These are phyloP conservation scores for Aspergillus caelatus DNA, from an alignment of 2,329 filamentous ascomycete genomes.

Conservation along the genomic window DNA sequence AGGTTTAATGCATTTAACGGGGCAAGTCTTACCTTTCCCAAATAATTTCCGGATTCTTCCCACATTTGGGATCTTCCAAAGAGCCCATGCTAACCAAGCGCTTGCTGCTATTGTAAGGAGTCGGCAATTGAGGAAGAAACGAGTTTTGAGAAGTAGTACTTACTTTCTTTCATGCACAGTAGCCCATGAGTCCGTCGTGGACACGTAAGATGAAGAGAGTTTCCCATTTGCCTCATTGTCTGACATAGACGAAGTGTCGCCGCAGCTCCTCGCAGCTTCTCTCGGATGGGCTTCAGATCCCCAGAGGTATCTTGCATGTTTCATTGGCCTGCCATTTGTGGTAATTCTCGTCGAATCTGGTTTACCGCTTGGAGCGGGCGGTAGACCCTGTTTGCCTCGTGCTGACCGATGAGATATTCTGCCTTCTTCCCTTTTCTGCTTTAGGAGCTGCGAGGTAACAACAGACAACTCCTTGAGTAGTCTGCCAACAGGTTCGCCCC, in stretches of 20 bases:
- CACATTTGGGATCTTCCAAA: not conserved
- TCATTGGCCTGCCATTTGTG: not conserved
- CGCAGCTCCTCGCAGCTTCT: slow-evolving; percentile 2
- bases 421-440: slow-evolving; percentile 13
- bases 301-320: slow-evolving; percentile 19
- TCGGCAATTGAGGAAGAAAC: not conserved
- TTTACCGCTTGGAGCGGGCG: not conserved
- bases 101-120: slow-evolving; percentile 17
- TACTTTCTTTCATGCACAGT: slow-evolving; percentile 25
- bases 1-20: not conserved
- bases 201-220: slow-evolving; percentile 20
- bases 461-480: slow-evolving; percentile 33
- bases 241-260: slow-evolving; percentile 4
- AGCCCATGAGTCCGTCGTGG: slow-evolving; percentile 29
- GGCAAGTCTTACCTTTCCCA: slow-evolving; percentile 8
- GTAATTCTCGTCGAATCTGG: not conserved
- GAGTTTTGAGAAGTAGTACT: slow-evolving; percentile 7
- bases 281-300: slow-evolving; percentile 17
- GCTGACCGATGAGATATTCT: slow-evolving; percentile 3
- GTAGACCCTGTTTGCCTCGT: not conserved
- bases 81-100: slow-evolving; percentile 11
- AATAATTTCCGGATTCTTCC: not conserved
- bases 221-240: slow-evolving; percentile 16
- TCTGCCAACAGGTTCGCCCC: slow-evolving; percentile 29
- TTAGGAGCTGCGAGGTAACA: slow-evolving; percentile 19